These are phyloP conservation scores for Phialocephala sp. DNA, from an alignment of 2,329 filamentous ascomycete species.

Conservation along the genomic window DNA sequence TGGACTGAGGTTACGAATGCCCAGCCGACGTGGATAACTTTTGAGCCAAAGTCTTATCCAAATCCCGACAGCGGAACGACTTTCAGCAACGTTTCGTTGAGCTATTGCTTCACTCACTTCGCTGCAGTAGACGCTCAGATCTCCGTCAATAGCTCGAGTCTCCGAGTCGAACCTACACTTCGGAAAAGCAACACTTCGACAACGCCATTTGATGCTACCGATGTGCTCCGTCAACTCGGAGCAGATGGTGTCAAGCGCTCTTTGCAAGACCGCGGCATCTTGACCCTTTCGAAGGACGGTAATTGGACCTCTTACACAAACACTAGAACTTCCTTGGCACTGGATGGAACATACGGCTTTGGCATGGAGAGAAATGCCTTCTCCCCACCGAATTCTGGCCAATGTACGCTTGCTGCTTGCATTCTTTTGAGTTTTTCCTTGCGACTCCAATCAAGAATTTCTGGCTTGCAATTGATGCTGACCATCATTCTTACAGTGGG, in stretches of 20 bases:
- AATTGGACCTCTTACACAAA: background rate
- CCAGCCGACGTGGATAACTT: background rate
- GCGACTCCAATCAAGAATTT: background rate
- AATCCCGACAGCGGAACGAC: too few relatives aligned
- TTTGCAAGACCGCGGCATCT: background rate
- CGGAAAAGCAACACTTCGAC: background rate
- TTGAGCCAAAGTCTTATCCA: background rate
- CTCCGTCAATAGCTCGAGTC: background rate
- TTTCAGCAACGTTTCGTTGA: conserved; percentile 4
- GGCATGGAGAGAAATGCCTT: conserved; percentile 7
- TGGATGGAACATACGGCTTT: conserved; percentile 15
- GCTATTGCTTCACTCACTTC: conserved; percentile 17
- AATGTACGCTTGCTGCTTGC: background rate
- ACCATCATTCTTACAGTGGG: background rate
- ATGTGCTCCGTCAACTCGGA: conserved; percentile 12
- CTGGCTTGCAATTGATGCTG: background rate
- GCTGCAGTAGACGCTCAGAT: conserved; percentile 13
- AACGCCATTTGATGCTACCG: background rate
- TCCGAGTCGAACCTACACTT: conserved; percentile 10
- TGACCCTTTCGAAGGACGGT: background rate
- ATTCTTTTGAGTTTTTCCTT: background rate
- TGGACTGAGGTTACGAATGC: conserved; percentile 5
- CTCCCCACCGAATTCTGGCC: background rate
- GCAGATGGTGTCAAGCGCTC: conserved; percentile 11
- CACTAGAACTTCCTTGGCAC: background rate